These are phyloP conservation scores for Leishmania mexicana DNA, from an alignment of 208 protist species.

Conservation along the genomic window DNA sequence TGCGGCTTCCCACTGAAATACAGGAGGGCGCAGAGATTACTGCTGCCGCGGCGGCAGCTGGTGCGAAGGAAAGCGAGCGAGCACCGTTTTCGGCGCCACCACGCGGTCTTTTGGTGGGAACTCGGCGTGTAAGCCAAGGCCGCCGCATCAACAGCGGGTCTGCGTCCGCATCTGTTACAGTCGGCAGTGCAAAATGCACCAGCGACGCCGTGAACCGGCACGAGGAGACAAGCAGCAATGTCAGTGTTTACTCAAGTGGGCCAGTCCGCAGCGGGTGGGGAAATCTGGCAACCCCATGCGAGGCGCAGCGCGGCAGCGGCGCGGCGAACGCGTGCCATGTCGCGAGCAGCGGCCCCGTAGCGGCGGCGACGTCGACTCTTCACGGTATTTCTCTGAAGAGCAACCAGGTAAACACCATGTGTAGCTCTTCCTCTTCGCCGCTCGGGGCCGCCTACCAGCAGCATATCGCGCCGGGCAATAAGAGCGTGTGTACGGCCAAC, in stretches of 20 bases:
- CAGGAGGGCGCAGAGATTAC: slow-evolving; percentile 7
- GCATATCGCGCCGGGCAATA: neutral
- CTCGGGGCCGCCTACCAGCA: slow-evolving; percentile 1
- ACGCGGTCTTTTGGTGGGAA: neutral
- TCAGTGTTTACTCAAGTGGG: neutral
- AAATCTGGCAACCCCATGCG: slow-evolving; percentile 4
- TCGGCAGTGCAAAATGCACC: neutral
- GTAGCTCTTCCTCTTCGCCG: neutral
- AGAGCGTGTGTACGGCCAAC: neutral
- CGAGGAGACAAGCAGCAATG: neutral
- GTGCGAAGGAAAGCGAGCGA: slow-evolving; percentile 5
- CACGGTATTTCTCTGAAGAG: neutral
- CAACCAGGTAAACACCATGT: neutral
- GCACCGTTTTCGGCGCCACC: neutral
- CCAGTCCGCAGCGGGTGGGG: neutral
- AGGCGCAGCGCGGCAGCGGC: neutral
- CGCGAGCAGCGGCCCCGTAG: neutral
- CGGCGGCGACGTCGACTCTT: neutral
- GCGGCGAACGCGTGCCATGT: neutral
- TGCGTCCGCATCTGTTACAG: neutral
- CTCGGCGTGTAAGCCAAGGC: neutral
- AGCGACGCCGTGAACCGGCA: slow-evolving; percentile 1
- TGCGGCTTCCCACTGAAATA: slow-evolving; percentile 25
- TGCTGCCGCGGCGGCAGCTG: slow-evolving; percentile 7
- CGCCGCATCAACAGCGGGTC: neutral